phyloP scores from a whole-genome alignment of 768 basidiomycete genomes.

The Mrakia gelida region DNA sequence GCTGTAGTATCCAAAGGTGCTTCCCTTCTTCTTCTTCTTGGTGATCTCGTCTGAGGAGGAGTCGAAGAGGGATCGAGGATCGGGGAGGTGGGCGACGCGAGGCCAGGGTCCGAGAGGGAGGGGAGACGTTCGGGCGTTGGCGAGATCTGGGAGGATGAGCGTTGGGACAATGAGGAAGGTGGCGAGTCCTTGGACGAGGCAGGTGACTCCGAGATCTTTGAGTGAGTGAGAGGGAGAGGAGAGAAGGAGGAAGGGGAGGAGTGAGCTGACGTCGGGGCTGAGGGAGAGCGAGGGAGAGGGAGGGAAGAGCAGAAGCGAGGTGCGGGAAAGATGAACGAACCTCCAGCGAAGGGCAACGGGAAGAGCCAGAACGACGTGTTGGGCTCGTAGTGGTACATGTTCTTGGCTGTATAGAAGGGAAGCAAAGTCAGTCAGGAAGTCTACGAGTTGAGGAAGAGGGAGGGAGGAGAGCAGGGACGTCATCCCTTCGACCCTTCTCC shows the following conservation, averaged over 20 bases:
- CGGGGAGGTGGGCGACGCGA: conserved; percentile 15
- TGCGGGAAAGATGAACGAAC: background rate
- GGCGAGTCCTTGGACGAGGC: conserved; percentile 29
- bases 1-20: background rate
- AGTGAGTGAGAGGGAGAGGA: background rate
- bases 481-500: background rate
- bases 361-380: conserved; percentile 31
- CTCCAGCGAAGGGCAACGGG: conserved; percentile 31
- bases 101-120: conserved; percentile 24
- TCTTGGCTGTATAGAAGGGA: conserved; percentile 7
- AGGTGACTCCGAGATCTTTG: conserved; percentile 25
- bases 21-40: background rate
- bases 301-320: background rate
- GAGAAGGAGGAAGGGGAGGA: background rate
- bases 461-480: background rate
- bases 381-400: conserved; percentile 27
- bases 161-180: conserved; percentile 32
- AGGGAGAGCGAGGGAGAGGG: background rate
- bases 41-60: background rate
- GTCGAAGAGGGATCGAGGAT: background rate
- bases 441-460: background rate
- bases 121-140: background rate
- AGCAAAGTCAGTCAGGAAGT: background rate
- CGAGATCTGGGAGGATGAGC: conserved; percentile 29
- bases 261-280: background rate